Evolutionary conservation across 2,329 filamentous ascomycete species (phyloP).

Genomic region (Colletotrichum neosansevieriae): DNA sequence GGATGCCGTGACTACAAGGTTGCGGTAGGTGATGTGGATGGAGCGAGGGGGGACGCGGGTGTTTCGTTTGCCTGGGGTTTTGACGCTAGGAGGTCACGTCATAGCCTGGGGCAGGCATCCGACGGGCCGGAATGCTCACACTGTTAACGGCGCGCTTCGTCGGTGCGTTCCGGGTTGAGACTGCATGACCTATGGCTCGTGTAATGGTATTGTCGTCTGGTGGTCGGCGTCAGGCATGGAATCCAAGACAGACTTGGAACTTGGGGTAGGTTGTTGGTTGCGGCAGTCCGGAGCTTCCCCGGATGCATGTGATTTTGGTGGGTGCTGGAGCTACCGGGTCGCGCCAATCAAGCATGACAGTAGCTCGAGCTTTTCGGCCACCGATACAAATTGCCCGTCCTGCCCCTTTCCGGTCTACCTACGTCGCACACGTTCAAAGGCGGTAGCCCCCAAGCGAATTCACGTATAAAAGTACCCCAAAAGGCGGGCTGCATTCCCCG

Average conservation of each 20-base stretch:
- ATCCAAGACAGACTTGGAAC: not conserved
- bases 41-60: slow-evolving; percentile 14
- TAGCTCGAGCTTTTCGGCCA: too few relatives aligned
- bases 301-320: slow-evolving; percentile 36
- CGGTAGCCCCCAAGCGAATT: too few relatives aligned
- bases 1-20: not conserved
- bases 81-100: slow-evolving; percentile 36
- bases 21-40: slow-evolving; percentile 14
- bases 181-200: not conserved
- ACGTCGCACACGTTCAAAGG: too few relatives aligned
- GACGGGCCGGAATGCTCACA: slow-evolving; percentile 7
- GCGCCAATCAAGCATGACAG: too few relatives aligned
- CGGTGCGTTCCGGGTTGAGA: not conserved
- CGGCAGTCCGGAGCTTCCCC: slow-evolving; percentile 15
- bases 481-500: too few relatives aligned
- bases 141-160: not conserved
- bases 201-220: not conserved
- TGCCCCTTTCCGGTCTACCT: too few relatives aligned
- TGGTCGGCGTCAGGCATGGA: not conserved
- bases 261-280: slow-evolving; percentile 19
- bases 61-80: slow-evolving; percentile 29
- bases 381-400: not conserved
- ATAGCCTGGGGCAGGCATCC: slow-evolving; percentile 24
- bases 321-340: slow-evolving; percentile 6
- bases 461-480: too few relatives aligned